A percentile compares a stretch with the other conserved stretches of the same genome.
Evolutionary conservation across 2,329 filamentous ascomycete genomes (phyloP).

Genomic region (Pezicula neosporulosa): DNA sequence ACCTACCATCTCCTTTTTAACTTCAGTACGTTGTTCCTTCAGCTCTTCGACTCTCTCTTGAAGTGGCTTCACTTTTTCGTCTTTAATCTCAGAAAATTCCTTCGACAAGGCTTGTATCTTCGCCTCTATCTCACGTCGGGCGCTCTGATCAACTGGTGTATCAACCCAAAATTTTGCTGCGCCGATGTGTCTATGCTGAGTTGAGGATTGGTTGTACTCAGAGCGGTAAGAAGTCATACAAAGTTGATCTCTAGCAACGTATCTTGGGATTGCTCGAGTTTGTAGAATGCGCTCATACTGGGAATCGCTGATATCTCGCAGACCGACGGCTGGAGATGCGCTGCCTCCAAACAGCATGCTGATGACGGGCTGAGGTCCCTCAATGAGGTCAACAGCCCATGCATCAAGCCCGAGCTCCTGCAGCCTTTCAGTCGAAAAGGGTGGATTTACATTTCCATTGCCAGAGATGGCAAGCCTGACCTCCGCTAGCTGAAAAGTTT

Average conservation of each 20-base stretch:
- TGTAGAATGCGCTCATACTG: constrained; percentile 65
- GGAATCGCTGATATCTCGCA: constrained; percentile 59
- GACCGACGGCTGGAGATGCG: constrained; percentile 65
- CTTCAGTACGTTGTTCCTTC: constrained; percentile 25
- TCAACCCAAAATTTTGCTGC: constrained; percentile 71
- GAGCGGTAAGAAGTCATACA: constrained; percentile 67
- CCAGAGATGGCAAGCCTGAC: background rate
- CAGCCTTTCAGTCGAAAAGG: constrained; percentile 54
- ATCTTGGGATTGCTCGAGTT: constrained; percentile 55
- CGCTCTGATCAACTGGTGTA: constrained; percentile 66
- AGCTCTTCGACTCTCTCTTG: constrained; percentile 31
- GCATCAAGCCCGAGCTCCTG: constrained; percentile 65
- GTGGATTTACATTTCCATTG: constrained; percentile 28
- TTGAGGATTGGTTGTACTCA: constrained; percentile 81
- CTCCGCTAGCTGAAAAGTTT: background rate
- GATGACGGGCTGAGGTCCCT: constrained; percentile 78
- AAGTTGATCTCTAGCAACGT: constrained; percentile 62
- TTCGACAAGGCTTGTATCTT: constrained; percentile 35
- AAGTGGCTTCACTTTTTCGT: constrained; percentile 26
- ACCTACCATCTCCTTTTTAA: constrained; percentile 38
- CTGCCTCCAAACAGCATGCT: constrained; percentile 82
- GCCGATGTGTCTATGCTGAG: constrained; percentile 57
- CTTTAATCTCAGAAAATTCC: constrained; percentile 1
- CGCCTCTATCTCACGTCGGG: constrained; percentile 57
- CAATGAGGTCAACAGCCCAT: constrained; percentile 74